A percentile compares a stretch with the other conserved stretches of the same genome.
Conservation (phyloP, 2,329 filamentous ascomycete genomes). For the Colletotrichum lindemuthianum region DNA sequence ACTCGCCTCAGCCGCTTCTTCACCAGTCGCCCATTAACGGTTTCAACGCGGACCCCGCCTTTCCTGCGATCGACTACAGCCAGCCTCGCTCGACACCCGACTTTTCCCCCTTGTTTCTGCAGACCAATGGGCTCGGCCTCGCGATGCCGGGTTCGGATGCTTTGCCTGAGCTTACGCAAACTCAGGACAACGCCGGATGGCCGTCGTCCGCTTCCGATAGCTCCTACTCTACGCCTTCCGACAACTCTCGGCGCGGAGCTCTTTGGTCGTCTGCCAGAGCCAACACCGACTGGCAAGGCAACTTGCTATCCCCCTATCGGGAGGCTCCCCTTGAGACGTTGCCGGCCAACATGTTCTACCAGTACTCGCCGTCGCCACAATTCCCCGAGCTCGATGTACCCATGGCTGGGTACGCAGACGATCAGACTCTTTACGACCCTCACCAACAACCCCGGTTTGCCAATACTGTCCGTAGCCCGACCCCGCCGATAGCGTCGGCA, state of each 20-base stretch:
- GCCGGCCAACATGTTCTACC: slow-evolving; percentile 43
- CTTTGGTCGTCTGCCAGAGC: slow-evolving; percentile 39
- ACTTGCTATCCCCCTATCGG: slow-evolving; percentile 43
- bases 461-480: slow-evolving; percentile 60
- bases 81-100: slow-evolving; percentile 36
- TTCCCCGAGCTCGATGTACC: slow-evolving; percentile 49
- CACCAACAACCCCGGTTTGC: slow-evolving; percentile 49
- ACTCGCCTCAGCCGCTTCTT: slow-evolving; percentile 25
- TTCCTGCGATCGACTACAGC: slow-evolving; percentile 29
- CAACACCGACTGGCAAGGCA: slow-evolving; percentile 46
- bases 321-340: slow-evolving; percentile 41
- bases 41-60: slow-evolving; percentile 20
- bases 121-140: slow-evolving; percentile 31
- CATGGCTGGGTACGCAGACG: slow-evolving; percentile 49
- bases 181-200: slow-evolving; percentile 52
- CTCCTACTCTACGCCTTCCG: slow-evolving; percentile 58
- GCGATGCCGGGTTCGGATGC: slow-evolving; percentile 25
- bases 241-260: slow-evolving; percentile 43
- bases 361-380: slow-evolving; percentile 42
- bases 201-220: slow-evolving; percentile 59
- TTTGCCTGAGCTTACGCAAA: slow-evolving; percentile 33
- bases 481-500: slow-evolving; percentile 55
- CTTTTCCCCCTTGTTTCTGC: slow-evolving; percentile 29
- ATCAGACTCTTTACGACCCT: slow-evolving; percentile 47
- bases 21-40: slow-evolving; percentile 24